These are phyloP conservation scores for Tirmania nivea DNA, from an alignment of 495 filamentous ascomycete genomes.

Conservation along the genomic window DNA sequence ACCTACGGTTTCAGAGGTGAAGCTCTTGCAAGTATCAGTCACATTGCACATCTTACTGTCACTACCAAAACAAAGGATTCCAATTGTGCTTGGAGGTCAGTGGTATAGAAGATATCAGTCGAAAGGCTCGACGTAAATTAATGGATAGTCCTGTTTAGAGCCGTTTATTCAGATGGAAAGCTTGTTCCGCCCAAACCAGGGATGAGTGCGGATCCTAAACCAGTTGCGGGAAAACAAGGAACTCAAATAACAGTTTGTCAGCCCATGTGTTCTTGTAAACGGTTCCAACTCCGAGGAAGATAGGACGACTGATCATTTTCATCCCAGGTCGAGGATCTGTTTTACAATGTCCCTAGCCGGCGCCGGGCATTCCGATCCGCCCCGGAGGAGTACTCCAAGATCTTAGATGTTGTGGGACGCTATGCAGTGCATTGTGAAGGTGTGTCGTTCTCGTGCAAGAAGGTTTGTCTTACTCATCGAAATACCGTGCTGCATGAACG, in stretches of 20 bases:
- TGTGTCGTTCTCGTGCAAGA: slow-evolving; percentile 91
- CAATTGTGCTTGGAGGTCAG: slow-evolving; percentile 54
- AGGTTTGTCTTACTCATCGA: slow-evolving; percentile 20
- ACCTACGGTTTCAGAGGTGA: slow-evolving; percentile 98
- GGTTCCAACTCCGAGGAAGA: not conserved
- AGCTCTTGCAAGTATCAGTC: slow-evolving; percentile 92
- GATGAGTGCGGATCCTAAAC: slow-evolving; percentile 68
- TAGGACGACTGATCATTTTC: slow-evolving; percentile 4
- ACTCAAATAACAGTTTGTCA: slow-evolving; percentile 70
- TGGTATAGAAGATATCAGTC: not conserved
- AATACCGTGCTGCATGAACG: not conserved
- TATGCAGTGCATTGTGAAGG: slow-evolving; percentile 87
- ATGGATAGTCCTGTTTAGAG: slow-evolving; percentile 21
- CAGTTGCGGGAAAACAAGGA: slow-evolving; percentile 72
- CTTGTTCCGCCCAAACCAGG: slow-evolving; percentile 78
- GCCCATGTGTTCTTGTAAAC: not conserved
- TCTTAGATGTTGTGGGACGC: slow-evolving; percentile 79
- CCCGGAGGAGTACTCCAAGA: slow-evolving; percentile 94
- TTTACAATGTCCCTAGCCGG: slow-evolving; percentile 84
- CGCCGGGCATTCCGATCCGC: slow-evolving; percentile 75
- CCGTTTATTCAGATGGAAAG: slow-evolving; percentile 67
- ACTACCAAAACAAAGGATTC: slow-evolving; percentile 86
- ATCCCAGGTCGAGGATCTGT: slow-evolving; percentile 68
- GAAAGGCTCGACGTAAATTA: not conserved
- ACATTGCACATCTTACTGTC: slow-evolving; percentile 87